phyloP scores from a whole-genome alignment of 352 stramenopile species.

The Phytophthora idaei region DNA sequence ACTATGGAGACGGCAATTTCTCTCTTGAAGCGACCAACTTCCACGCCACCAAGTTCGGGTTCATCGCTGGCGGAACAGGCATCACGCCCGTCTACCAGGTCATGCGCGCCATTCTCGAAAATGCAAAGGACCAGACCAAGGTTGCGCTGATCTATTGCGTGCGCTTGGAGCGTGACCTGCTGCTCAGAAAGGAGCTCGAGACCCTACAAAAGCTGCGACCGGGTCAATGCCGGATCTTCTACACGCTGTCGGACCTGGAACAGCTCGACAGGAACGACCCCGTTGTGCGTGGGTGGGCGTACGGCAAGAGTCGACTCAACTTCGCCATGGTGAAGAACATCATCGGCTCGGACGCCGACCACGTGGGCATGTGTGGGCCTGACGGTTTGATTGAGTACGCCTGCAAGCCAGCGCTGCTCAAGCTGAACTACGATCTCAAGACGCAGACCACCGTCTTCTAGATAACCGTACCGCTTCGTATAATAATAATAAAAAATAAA shows the following conservation, averaged over 20 bases:
- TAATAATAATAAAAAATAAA: background rate
- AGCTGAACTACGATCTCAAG: slow-evolving; percentile 78
- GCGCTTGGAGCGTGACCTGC: slow-evolving; percentile 92
- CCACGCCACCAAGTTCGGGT: slow-evolving; percentile 49
- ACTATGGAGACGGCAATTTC: slow-evolving; percentile 42
- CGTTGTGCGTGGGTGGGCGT: slow-evolving; percentile 57
- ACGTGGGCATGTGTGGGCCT: slow-evolving; percentile 93
- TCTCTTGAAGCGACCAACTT: slow-evolving; percentile 37
- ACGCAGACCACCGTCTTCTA: slow-evolving; percentile 66
- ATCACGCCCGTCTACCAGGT: slow-evolving; percentile 72
- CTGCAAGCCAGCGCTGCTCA: slow-evolving; percentile 87
- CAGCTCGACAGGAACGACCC: slow-evolving; percentile 61
- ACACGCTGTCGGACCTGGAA: slow-evolving; percentile 49
- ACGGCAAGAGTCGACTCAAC: slow-evolving; percentile 87
- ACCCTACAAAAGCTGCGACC: slow-evolving; percentile 49
- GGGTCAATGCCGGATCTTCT: slow-evolving; percentile 46
- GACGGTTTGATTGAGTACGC: slow-evolving; percentile 95
- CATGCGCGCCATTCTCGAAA: slow-evolving; percentile 80
- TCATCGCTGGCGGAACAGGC: slow-evolving; percentile 58
- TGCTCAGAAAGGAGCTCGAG: slow-evolving; percentile 91
- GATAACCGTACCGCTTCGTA: background rate
- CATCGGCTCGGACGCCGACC: slow-evolving; percentile 70
- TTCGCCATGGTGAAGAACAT: slow-evolving; percentile 87
- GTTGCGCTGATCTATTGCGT: slow-evolving; percentile 82
- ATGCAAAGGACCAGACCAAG: slow-evolving; percentile 48